phyloP scores from a whole-genome alignment of 495 filamentous ascomycete genomes.

The Aspergillus saccharolyticus region DNA sequence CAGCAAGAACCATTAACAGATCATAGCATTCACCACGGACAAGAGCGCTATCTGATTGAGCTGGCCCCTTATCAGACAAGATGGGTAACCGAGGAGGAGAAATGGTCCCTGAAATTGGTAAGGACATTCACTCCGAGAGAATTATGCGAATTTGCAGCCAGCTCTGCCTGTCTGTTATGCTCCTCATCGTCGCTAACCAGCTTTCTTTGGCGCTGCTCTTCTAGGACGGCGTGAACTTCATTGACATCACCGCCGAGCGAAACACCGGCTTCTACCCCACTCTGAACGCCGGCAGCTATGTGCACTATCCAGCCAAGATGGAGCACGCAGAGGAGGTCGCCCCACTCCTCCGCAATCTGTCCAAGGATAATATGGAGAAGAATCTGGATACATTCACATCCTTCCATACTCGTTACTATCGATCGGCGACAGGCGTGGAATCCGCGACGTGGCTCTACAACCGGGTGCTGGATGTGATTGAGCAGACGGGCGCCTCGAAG shows the following conservation, averaged over 20 bases:
- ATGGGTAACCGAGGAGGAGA: slow-evolving; percentile 92
- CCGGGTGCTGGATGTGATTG: slow-evolving; percentile 68
- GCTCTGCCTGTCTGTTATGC: background rate
- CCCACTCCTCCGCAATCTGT: slow-evolving; percentile 61
- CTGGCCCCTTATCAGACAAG: slow-evolving; percentile 74
- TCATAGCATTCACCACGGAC: slow-evolving; percentile 25
- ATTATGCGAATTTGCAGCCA: too few species aligned
- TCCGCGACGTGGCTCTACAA: slow-evolving; percentile 84
- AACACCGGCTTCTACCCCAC: slow-evolving; percentile 32
- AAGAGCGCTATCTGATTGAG: slow-evolving; percentile 73
- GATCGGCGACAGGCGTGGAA: slow-evolving; percentile 75
- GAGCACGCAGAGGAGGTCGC: slow-evolving; percentile 59
- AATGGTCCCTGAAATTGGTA: slow-evolving; percentile 84
- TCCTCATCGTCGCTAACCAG: slow-evolving; percentile 9
- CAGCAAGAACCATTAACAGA: slow-evolving; percentile 34
- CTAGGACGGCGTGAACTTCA: slow-evolving; percentile 82
- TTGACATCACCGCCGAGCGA: slow-evolving; percentile 78
- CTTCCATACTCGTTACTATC: slow-evolving; percentile 88
- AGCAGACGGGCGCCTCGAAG: slow-evolving; percentile 61
- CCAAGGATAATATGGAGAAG: slow-evolving; percentile 69
- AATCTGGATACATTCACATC: slow-evolving; percentile 74
- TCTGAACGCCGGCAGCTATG: slow-evolving; percentile 26
- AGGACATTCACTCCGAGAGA: too few species aligned
- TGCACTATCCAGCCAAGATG: slow-evolving; percentile 63
- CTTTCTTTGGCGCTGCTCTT: background rate